These are phyloP conservation scores for barley (Hordeum vulgare) DNA, from an alignment of 176 grass and related monocot species.

Conservation along the genomic window DNA sequence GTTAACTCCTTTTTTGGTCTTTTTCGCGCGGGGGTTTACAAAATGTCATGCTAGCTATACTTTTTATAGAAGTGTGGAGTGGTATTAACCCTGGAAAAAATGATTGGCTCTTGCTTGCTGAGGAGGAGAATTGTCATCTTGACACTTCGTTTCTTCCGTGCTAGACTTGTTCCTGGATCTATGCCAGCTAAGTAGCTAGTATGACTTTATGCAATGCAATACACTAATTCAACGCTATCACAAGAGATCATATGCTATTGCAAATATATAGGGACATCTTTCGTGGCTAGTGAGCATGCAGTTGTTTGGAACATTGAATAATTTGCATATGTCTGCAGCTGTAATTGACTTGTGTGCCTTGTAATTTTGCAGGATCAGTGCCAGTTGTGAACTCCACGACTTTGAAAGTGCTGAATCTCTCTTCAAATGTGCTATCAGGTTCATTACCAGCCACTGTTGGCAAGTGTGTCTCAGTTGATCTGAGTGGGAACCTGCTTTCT, in stretches of 20 bases:
- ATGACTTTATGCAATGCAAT: background rate
- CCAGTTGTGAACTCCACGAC: slow-evolving; percentile 73
- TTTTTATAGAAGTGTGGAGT: background rate
- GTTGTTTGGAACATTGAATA: background rate
- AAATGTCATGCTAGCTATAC: background rate
- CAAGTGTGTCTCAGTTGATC: slow-evolving; percentile 58
- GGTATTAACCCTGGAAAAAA: background rate
- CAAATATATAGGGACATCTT: background rate
- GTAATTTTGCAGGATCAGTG: slow-evolving; percentile 56
- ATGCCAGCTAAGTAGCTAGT: background rate
- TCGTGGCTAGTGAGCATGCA: background rate
- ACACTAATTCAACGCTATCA: background rate
- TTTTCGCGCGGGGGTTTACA: background rate
- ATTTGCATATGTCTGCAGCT: background rate
- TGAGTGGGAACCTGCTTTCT: slow-evolving; percentile 65
- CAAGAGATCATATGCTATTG: background rate
- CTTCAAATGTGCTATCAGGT: slow-evolving; percentile 76
- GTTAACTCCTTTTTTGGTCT: background rate
- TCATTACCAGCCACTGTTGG: slow-evolving; percentile 56
- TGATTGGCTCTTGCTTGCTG: background rate
- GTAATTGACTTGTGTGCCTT: slow-evolving; percentile 10
- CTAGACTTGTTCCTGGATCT: slow-evolving; percentile 2
- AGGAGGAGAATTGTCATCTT: background rate
- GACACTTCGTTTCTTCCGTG: background rate
- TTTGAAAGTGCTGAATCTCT: slow-evolving; percentile 84